Base-by-base conservation (phyloP, 768 basidiomycete genomes). In the Leccinellum luteum region DNA sequence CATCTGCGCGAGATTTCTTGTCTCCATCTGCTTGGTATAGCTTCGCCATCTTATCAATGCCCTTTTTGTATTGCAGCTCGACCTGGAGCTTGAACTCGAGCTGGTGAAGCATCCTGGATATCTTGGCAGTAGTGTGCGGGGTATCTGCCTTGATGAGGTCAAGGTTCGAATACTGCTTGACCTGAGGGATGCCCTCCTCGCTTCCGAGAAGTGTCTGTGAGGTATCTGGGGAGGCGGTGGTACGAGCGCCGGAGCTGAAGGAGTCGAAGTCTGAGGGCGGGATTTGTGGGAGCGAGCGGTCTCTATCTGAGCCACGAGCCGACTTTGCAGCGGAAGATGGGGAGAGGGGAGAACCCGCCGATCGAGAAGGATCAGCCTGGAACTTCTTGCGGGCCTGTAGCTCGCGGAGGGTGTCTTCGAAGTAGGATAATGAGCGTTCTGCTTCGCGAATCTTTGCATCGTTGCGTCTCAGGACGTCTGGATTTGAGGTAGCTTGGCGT, bases 11-110 rank as follows among this genome's bases (percentile, higher is more conserved):
- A 45, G 94, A 90, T 72, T 92, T 93, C 83, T 96, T 96, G 79
- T 99, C 97, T 54, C 95, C 96, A 67, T 99, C 97, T 6, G 90
- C 92, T 66, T 93, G 87, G 72, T 98, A 98, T 31, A 98, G 81
- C 74, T 91, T 95, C 35, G 89, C 91, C 97, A 99, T 99, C 79
- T 98, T 98, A 76, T 98, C 95, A 62, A 98, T 97, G 43, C 97
- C 97, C 71, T 88, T 84, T 80, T 95, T 96, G 80, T 98, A 98
- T 76, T 98, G 94, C 77, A 90, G 85, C 75, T 99, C 97, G 62
- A 99, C 93, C 73, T 96, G 92, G 55, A 98, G 86, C 77, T 99
- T 99, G 84, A 98, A 99, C 75, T 98, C 95, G 60, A 99, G 87
- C 74, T 98, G 95, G 74, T 98, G 95, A 51, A 98, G 85, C 95